Conservation (phyloP, 345 rosid genomes). For the Citrus australasica region DNA sequence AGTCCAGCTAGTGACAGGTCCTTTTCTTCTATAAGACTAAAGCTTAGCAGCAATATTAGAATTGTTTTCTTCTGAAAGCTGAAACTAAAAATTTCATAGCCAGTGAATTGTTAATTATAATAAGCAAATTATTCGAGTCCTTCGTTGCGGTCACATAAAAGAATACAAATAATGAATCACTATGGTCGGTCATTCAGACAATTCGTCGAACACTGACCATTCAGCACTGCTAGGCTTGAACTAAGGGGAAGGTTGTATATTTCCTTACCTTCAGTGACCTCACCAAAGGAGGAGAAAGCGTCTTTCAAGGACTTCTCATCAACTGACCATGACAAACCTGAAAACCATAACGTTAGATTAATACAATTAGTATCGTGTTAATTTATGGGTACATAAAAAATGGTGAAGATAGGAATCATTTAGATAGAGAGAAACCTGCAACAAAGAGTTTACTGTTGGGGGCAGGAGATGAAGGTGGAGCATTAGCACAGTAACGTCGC, state of each 20-base stretch:
- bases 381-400: not conserved
- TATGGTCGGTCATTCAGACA: slow-evolving; percentile 28
- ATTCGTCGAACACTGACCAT: slow-evolving; percentile 43
- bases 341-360: not conserved
- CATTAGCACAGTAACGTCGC: slow-evolving; percentile 13
- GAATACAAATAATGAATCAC: not conserved
- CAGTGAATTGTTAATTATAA: not conserved
- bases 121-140: not conserved
- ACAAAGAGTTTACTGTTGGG: slow-evolving; percentile 58
- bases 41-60: not conserved
- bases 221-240: too few relatives aligned
- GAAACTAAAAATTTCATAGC: not conserved
- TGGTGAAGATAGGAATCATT: not conserved
- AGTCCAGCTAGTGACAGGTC: not conserved
- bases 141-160: too few relatives aligned
- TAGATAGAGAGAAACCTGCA: slow-evolving; percentile 42
- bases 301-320: slow-evolving; percentile 77
- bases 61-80: too few relatives aligned
- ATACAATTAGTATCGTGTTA: not conserved
- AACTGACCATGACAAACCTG: slow-evolving; percentile 78
- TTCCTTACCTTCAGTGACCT: slow-evolving; percentile 64
- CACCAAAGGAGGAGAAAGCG: slow-evolving; percentile 75
- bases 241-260: not conserved
- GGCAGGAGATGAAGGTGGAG: slow-evolving; percentile 24
- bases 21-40: not conserved